phyloP scores from a whole-genome alignment of 306 rosid species.

The Inga laurina region DNA sequence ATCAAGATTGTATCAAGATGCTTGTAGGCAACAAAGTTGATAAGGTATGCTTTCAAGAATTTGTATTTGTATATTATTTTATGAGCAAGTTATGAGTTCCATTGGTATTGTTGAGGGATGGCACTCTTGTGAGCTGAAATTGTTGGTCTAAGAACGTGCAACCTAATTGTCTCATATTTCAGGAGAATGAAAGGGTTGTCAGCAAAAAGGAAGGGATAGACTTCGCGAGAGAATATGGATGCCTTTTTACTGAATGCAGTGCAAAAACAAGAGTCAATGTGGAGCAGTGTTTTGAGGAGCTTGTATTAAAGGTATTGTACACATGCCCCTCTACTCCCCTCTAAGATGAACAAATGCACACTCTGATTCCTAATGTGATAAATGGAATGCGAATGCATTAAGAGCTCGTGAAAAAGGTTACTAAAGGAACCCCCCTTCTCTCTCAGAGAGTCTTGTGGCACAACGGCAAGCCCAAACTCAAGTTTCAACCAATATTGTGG shows the following conservation, averaged over 20 bases:
- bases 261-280: conserved; percentile 81
- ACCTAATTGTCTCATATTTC: conserved; percentile 23
- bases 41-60: conserved; percentile 45
- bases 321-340: neutral
- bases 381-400: neutral
- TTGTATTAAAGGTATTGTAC: conserved; percentile 64
- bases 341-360: neutral
- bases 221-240: conserved; percentile 79
- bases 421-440: neutral
- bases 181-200: conserved; percentile 82
- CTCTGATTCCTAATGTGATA: neutral
- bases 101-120: neutral
- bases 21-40: conserved; percentile 85
- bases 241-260: conserved; percentile 73
- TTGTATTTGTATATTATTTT: conserved; percentile 7
- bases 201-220: conserved; percentile 69
- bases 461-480: neutral
- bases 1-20: conserved; percentile 82
- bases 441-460: neutral
- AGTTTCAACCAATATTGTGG: neutral
- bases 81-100: conserved; percentile 3
- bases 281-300: conserved; percentile 78
- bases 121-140: conserved; percentile 2
- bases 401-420: neutral
- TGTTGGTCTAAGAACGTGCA: neutral